Percentiles rank a stretch among this genome's conserved stretches.
These are phyloP conservation scores for Pleurozium schreberi DNA, from an alignment of 225 moss, liverwort and hornwort species.

Conservation along the genomic window DNA sequence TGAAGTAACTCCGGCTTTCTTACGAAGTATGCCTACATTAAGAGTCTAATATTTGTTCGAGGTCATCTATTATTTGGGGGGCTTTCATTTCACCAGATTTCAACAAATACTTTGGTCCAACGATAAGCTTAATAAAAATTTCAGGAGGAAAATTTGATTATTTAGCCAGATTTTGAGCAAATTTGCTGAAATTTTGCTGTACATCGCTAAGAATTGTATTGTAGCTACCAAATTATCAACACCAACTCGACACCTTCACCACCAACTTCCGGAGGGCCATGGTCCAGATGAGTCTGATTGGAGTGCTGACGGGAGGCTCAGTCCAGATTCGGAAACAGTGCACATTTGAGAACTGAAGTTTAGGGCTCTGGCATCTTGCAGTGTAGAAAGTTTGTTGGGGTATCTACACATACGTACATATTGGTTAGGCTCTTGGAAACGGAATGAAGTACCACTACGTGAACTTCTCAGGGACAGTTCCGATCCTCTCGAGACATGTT, in stretches of 20 bases:
- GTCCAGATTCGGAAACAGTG: background rate
- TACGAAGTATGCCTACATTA: background rate
- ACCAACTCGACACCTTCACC: background rate
- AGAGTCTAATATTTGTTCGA: background rate
- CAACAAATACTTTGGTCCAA: background rate
- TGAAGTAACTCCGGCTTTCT: too few relatives aligned
- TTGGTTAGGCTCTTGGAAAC: too few relatives aligned
- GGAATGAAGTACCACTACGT: too few relatives aligned
- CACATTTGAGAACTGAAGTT: background rate
- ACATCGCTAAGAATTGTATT: background rate
- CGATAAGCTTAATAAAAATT: background rate
- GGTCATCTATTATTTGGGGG: background rate
- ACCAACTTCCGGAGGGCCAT: background rate
- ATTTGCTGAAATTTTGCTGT: background rate
- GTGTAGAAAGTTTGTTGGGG: too few relatives aligned
- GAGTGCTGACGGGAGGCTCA: background rate
- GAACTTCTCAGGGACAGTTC: too few relatives aligned
- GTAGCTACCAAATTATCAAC: background rate
- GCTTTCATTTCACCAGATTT: background rate
- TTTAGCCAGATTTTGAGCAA: background rate
- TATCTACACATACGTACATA: too few relatives aligned
- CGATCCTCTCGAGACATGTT: too few relatives aligned
- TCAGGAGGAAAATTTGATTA: background rate
- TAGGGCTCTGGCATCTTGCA: too few relatives aligned
- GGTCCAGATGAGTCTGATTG: background rate